Conservation (phyloP, 176 grass and related monocot species). For the Pharus latifolius region DNA sequence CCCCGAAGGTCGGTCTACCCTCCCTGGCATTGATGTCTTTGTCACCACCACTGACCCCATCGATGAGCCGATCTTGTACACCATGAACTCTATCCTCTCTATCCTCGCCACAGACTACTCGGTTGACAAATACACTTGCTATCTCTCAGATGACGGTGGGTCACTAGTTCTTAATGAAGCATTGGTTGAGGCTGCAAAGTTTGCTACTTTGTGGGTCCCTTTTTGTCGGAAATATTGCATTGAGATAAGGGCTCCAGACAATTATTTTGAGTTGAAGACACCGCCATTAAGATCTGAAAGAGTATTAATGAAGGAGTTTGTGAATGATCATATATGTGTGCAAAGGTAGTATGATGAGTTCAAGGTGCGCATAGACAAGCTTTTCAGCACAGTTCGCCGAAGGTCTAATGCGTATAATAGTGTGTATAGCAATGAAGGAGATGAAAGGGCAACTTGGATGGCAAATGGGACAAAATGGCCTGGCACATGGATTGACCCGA, state of each 20-base stretch:
- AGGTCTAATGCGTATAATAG: not conserved
- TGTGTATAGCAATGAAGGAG: not conserved
- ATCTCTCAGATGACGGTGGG: constrained; percentile 14
- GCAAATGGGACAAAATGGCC: constrained; percentile 9
- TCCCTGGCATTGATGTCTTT: constrained; percentile 15
- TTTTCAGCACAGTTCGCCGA: not conserved
- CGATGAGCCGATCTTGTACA: constrained; percentile 13
- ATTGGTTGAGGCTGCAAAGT: not conserved
- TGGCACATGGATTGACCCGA: constrained; percentile 7
- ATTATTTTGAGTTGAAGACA: not conserved
- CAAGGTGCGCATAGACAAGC: not conserved
- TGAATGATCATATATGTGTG: not conserved
- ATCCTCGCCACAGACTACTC: constrained; percentile 20
- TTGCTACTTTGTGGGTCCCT: constrained; percentile 21
- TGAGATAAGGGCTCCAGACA: constrained; percentile 9
- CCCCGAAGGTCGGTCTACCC: not conserved
- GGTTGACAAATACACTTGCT: not conserved
- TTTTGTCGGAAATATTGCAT: constrained; percentile 10
- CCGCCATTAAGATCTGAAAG: not conserved
- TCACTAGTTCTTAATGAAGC: constrained; percentile 1
- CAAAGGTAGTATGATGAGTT: not conserved
- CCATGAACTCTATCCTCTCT: constrained; percentile 29
- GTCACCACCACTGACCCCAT: not conserved
- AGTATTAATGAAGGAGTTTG: not conserved
- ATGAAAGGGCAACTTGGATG: constrained; percentile 1